phyloP scores from a whole-genome alignment of 1,284 basidiomycete genomes.

The Cutaneotrichosporon dermatis region DNA sequence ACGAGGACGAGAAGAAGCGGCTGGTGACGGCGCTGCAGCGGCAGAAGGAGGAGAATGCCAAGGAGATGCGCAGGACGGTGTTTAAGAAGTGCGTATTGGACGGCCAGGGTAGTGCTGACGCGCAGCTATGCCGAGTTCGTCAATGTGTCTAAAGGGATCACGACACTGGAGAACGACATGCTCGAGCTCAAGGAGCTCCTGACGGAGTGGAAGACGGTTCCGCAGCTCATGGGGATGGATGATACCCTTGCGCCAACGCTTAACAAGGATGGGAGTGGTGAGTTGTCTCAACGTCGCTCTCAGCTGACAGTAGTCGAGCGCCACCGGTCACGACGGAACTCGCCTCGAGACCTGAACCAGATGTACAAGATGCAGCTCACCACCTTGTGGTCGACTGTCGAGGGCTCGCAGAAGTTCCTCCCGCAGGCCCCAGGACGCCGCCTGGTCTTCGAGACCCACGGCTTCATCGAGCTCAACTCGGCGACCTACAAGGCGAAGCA shows the following conservation, averaged over 20 bases:
- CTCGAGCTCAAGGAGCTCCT: constrained; percentile 91
- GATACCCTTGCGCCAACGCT: constrained; percentile 52
- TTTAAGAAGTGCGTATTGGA: constrained; percentile 72
- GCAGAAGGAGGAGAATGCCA: constrained; percentile 38
- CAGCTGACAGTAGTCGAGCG: constrained; percentile 50
- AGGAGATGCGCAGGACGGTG: constrained; percentile 58
- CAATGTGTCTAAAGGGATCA: constrained; percentile 92
- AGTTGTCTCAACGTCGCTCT: constrained; percentile 1
- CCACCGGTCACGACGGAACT: constrained; percentile 72
- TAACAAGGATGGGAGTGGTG: constrained; percentile 42
- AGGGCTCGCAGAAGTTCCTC: constrained; percentile 94
- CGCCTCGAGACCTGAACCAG: constrained; percentile 84
- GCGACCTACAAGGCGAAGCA: constrained; percentile 93
- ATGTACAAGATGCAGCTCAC: constrained; percentile 94
- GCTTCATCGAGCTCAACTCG: constrained; percentile 78
- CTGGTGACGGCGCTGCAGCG: constrained; percentile 44
- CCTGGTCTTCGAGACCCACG: constrained; percentile 79
- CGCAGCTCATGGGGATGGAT: constrained; percentile 83
- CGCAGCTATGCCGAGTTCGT: constrained; percentile 91
- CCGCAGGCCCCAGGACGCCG: constrained; percentile 86
- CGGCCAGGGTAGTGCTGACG: background rate
- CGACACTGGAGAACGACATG: constrained; percentile 94
- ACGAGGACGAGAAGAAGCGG: constrained; percentile 45
- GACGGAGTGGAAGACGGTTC: constrained; percentile 91
- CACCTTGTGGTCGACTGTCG: constrained; percentile 80